Evolutionary conservation across 495 filamentous ascomycete species (phyloP), one percentile per base, ranked within the genome.

Genomic region (Cercophora samala): DNA sequence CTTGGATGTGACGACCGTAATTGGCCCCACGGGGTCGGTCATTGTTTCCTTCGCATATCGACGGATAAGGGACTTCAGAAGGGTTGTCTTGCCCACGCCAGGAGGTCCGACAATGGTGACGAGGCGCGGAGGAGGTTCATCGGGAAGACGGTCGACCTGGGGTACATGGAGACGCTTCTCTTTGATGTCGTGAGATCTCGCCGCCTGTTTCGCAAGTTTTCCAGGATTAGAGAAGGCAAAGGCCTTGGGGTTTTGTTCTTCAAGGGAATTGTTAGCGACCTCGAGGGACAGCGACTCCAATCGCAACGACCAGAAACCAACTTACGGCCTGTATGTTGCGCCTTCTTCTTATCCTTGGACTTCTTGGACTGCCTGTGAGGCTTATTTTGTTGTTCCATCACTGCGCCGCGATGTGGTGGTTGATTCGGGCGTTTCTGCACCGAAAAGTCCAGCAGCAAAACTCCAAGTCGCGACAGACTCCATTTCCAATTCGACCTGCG

Each of bases 151-250:
- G 80, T 99, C 95, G 75, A 98, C 90, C 69, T 96, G 89, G 37
- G 95, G 95, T 17, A 98, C 95, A 85, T 99, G 95, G 22, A 97
- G 82, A 42, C 93, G 85, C 78, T 96, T 98, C 80, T 99, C 95
- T 85, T 91, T 93, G 76, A 97, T 86, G 90, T 98, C 94, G 71
- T 96, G 90, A 65, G 93, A 94, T 73, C 95, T 86, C 56, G 91
- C 91, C 59, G 92, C 93, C 70, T 91, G 85, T 71, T 89, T 93
- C 67, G 91, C 89, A 66, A 93, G 85, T 73, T 91, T 90, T 65
- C 93, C 94, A 5, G 94, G 93, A 64, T 91, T 90, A 25, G 93
- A 86, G 77, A 88, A 92, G 22, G 89, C 87, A 76, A 97, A 97
- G 29, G 94, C 94, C 79, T 97, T 98, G 0, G 94, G 94, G 75